Evolutionary conservation across 2,329 filamentous ascomycete genomes (phyloP).

Genomic region (Paramyrothecium roridum): DNA sequence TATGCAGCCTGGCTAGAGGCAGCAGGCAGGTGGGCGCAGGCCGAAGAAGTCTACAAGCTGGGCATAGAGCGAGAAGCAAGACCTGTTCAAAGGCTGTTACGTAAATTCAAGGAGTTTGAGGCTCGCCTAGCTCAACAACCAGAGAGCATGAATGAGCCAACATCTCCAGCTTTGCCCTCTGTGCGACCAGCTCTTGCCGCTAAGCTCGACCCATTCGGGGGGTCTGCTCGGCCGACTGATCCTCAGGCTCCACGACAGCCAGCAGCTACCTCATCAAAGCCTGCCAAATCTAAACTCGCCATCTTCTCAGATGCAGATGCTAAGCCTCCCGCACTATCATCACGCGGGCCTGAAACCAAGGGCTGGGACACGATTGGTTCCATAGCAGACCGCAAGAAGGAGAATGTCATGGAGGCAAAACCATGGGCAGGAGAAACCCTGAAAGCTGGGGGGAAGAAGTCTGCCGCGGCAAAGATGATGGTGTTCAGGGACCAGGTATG

Average conservation of each 20-base stretch:
- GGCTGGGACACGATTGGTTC: slow-evolving; percentile 94
- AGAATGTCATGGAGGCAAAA: slow-evolving; percentile 81
- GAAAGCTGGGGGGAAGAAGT: slow-evolving; percentile 81
- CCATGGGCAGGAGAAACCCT: slow-evolving; percentile 92
- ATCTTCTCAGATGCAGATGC: slow-evolving; percentile 83
- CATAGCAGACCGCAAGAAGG: slow-evolving; percentile 85
- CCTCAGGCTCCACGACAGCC: slow-evolving; percentile 62
- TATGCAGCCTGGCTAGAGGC: slow-evolving; percentile 91
- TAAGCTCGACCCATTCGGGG: slow-evolving; percentile 79
- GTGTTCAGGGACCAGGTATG: slow-evolving; percentile 94
- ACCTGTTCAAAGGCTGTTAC: slow-evolving; percentile 73
- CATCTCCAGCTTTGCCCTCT: slow-evolving; percentile 81
- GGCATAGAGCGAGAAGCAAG: slow-evolving; percentile 87
- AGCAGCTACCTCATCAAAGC: slow-evolving; percentile 53
- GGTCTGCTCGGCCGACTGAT: slow-evolving; percentile 51
- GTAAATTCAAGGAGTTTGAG: slow-evolving; percentile 93
- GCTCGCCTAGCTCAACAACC: slow-evolving; percentile 67
- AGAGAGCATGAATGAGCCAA: slow-evolving; percentile 62
- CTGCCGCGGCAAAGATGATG: slow-evolving; percentile 70
- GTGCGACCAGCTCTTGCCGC: slow-evolving; percentile 79
- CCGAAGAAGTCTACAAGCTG: slow-evolving; percentile 88
- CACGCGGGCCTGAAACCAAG: slow-evolving; percentile 52
- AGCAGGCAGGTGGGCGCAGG: slow-evolving; percentile 80
- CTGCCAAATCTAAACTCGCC: slow-evolving; percentile 75
- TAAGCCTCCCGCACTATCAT: slow-evolving; percentile 53